Conservation (phyloP, 108 stramenopile species). For the Asterionellopsis glacialis region DNA sequence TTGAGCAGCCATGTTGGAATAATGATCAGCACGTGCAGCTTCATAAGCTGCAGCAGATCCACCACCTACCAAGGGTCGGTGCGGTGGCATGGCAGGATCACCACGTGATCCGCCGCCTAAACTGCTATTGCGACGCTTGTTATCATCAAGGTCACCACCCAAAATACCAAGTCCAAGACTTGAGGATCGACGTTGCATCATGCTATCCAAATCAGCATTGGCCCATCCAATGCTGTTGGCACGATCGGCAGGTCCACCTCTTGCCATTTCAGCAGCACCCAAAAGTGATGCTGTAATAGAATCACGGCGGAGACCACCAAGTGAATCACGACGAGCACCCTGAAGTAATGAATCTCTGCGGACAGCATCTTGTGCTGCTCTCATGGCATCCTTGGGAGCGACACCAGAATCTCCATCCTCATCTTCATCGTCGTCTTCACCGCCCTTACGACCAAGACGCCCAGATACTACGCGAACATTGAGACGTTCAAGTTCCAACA, state of each 20-base stretch:
- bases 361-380: background rate
- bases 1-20: slow-evolving; percentile 9
- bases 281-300: slow-evolving; percentile 1
- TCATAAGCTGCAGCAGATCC: slow-evolving; percentile 82
- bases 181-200: slow-evolving; percentile 44
- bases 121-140: slow-evolving; percentile 36
- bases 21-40: slow-evolving; percentile 77
- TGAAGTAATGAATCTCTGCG: slow-evolving; percentile 1
- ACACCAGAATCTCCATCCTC: background rate
- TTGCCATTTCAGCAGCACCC: slow-evolving; percentile 3
- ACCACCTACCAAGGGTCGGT: slow-evolving; percentile 73
- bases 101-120: slow-evolving; percentile 32
- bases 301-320: background rate
- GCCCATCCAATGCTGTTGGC: slow-evolving; percentile 41
- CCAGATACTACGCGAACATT: slow-evolving; percentile 85
- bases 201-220: slow-evolving; percentile 31
- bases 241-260: slow-evolving; percentile 19
- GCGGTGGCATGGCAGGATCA: slow-evolving; percentile 43
- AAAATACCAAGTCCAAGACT: slow-evolving; percentile 54
- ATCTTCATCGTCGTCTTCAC: slow-evolving; percentile 61
- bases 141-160: slow-evolving; percentile 22
- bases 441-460: slow-evolving; percentile 63
- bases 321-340: slow-evolving; percentile 3
- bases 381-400: background rate
- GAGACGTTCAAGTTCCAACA: slow-evolving; percentile 82